Percentiles rank a stretch among this genome's conserved stretches.
These are phyloP conservation scores for Fraxinus excelsior DNA, from an alignment of 257 asterid genomes.

Conservation along the genomic window DNA sequence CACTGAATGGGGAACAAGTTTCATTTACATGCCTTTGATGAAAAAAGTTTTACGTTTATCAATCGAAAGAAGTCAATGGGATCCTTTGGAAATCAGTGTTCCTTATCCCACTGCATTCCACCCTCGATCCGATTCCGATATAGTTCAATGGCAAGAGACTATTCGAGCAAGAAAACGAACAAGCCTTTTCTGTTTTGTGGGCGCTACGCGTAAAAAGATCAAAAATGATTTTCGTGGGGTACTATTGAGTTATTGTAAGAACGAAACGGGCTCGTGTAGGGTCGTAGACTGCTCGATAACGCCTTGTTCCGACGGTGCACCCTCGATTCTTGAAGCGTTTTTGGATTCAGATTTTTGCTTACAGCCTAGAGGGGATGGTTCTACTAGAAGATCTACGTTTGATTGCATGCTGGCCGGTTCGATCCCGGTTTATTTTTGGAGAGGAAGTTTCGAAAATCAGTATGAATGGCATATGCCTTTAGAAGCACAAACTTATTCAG, in stretches of 20 bases:
- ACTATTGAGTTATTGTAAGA: constrained; percentile 30
- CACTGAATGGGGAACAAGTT: constrained; percentile 14
- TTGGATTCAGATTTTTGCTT: constrained; percentile 45
- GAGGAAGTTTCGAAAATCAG: constrained; percentile 34
- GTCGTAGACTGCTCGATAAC: constrained; percentile 35
- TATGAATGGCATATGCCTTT: constrained; percentile 28
- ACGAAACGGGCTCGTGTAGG: constrained; percentile 18
- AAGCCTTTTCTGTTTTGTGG: constrained; percentile 32
- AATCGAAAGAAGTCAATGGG: constrained; percentile 39
- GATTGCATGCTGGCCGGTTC: constrained; percentile 56
- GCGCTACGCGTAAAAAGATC: constrained; percentile 32
- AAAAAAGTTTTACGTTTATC: constrained; percentile 18
- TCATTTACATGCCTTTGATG: constrained; percentile 9
- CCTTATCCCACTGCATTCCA: constrained; percentile 47
- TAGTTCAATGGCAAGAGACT: constrained; percentile 28
- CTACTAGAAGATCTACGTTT: constrained; percentile 40
- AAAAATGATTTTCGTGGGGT: constrained; percentile 35
- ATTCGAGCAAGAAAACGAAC: constrained; percentile 24
- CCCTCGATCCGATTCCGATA: constrained; percentile 31
- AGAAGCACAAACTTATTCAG: constrained; percentile 31
- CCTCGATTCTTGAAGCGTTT: constrained; percentile 34
- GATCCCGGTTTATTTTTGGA: constrained; percentile 52
- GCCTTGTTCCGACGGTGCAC: constrained; percentile 32
- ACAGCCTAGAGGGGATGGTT: constrained; percentile 49
- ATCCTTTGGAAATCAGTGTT: constrained; percentile 31